Base-by-base conservation (phyloP, 2,329 filamentous ascomycete genomes). In the Colletotrichum karsti region DNA sequence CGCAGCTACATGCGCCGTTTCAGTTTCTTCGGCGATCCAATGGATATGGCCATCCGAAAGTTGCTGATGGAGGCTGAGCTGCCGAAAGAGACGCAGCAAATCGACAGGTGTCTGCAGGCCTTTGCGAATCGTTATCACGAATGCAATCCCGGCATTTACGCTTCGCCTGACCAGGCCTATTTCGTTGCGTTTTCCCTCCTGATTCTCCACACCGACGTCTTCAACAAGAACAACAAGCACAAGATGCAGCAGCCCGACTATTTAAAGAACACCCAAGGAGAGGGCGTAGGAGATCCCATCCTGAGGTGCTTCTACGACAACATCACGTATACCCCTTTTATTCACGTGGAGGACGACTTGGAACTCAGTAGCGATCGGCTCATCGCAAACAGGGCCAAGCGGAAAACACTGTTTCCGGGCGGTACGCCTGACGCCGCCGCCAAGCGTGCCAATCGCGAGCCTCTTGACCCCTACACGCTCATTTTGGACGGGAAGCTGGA, bases 181-280 rank as follows among this genome's bases (percentile, higher is more conserved):
- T 97, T 98, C 75, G 95, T 98, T 71, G 94, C 95, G 15, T 99
- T 99, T 77, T 98, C 95, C 2, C 90, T 99, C 63, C 88, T 99
- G 67, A 98, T 99, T 73, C 85, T 99, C 35, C 96, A 99, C 74
- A 98, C 96, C 0, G 96, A 99, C 77, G 93, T 97, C n/a, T 98
- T 98, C 88, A 99, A 99, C 85, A 97, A 97, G 81, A 99, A 98
- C 83, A 98, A 98, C 83, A 98, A 98, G 82, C 89, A 96, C 79
- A 99, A 99, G 81, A 99, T 99, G 96, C 94, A 97, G 76, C 97
- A 97, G 77, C 83, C 88, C 1, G 96, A 98, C 75, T 99, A 99
- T 79, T 87, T 98, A 73, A 98, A 97, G 80, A 98, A 98, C 77
- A 97, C 95, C 0, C 91, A 90, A 22, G 94, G 93, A 3, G 95